Evolutionary conservation across 2,329 filamentous ascomycete species (phyloP), one percentile per base, ranked within the genome.

Genomic region (Ceratocystis albifundus): DNA sequence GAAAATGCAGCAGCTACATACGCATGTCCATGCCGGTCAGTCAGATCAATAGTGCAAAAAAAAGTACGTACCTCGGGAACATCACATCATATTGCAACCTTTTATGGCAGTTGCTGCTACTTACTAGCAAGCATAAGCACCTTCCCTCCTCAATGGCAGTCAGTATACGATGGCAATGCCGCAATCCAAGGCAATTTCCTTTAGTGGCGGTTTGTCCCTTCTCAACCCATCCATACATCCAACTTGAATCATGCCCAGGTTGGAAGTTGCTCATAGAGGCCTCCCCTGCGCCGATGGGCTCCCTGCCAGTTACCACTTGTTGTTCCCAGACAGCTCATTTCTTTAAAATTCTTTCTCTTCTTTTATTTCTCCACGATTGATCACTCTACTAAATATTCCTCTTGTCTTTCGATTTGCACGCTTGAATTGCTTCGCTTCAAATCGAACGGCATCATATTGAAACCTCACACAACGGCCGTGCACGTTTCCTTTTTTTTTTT

Each of bases 301-400:
- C 7, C 17, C 46, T 55, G 28, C 50, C 50, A 30, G 4, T 25
- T 57, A 36, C 55, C 55, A 32, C 50, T 30, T 53, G 4, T 55
- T 8, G 6, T 36, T 45, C 15, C 25, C 4, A 12, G 36, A 59
- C 2, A 59, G 17, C 55, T n/a, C 17, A 22, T 36, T 17, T 45
- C n/a, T 22, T 22, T 25, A 30, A 50, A 53, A 41, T 5, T 53
- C 22, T 28, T 55, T 57, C 44, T 63, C 50, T 53, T 66, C 46
- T n/a, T 22, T 63, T 50, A 36, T 28, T 61, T 22, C 15, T 22
- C 44, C 12, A 28, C 17, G 4, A 28, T 12, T 28, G 12, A 41
- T 41, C 36, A 3, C 10, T 3, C 3, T 4, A 10, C 10, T 41
- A 15, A 12, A 41, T 41, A 4, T 41, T n/a, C 25, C 10, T 62